Evolutionary conservation across 805 yeast genomes (phyloP), one percentile per base, ranked within the genome.

Genomic region (Tetrapisispora fleetii): DNA sequence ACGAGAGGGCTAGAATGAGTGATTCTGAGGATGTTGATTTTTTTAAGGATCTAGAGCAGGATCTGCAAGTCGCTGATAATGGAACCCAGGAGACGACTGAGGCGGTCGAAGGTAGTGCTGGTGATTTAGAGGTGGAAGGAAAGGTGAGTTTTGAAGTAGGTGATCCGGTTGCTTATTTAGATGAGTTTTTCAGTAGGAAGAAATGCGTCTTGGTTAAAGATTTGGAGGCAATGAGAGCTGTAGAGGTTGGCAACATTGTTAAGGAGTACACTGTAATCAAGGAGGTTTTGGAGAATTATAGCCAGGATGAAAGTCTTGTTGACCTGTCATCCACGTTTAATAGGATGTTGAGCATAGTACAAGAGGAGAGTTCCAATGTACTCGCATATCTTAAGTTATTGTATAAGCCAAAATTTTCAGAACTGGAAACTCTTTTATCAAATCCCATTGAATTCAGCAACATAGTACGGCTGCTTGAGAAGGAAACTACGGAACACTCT

Each of bases 371-470:
- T 4, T 53, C 64, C 0, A 50, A 69, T 2, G 58, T 83, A 10
- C 77, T 77, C 50, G 62, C 71, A 6, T 76, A 75, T 46, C 65
- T 83, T 36, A 76, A 72, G 43, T 59, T 72, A 0, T 71, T 73
- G 24, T 89, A 87, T 58, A 65, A 71, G 10, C 71, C 75, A 3
- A 75, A 81, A 17, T 88, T 87, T 65, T 81, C 85, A 0, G 96
- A 89, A 57, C 67, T 89, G 45, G 83, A 75, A 22, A 67, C 80
- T 0, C 66, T 89, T 37, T 72, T 86, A 1, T 68, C 79, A 11
- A 77, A 77, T 50, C 81, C 91, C 0, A 60, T 76, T 0, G 81
- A 81, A 49, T 89, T 79, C 63, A 77, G 83, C 9, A 67, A 67
- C 27, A 67, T 80, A 1, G 73, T 84, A 2, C 53, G 64, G 35